Percentiles rank a stretch among this genome's conserved stretches.
Evolutionary conservation across 257 asterid species (phyloP).

Genomic region (Solanum tarapatanum): DNA sequence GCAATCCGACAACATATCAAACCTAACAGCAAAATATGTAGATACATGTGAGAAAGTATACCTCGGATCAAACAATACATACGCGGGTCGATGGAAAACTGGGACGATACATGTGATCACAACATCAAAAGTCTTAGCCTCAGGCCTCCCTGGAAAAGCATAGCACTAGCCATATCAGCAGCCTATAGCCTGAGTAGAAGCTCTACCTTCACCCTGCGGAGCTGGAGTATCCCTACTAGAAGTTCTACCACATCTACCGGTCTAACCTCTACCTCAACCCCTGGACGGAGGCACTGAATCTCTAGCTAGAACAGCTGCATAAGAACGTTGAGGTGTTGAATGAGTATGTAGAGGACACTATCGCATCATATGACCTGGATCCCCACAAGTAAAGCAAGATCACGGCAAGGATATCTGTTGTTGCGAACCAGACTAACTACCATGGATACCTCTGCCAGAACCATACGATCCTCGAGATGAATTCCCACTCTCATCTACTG

Average conservation of each 20-base stretch:
- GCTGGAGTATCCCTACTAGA: neutral
- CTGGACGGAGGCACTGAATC: neutral
- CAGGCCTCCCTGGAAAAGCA: no score
- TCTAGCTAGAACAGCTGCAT: neutral
- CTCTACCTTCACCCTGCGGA: neutral
- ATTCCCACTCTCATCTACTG: no score
- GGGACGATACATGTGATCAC: neutral
- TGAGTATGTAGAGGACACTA: neutral
- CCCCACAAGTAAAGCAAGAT: neutral
- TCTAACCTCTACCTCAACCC: neutral
- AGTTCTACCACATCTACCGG: neutral
- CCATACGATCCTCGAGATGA: neutral
- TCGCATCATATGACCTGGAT: neutral
- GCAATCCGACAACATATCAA: neutral
- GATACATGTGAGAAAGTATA: neutral
- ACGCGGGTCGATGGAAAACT: no score
- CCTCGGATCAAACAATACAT: no score
- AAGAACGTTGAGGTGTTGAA: neutral
- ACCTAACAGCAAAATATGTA: neutral
- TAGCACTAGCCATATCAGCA: neutral
- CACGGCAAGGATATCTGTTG: neutral
- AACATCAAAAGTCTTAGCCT: neutral
- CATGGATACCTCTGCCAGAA: neutral
- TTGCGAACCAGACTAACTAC: neutral
- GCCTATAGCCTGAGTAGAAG: neutral